Conservation (phyloP, 1,139 yeast genomes). For the Kodamaea arcana region DNA sequence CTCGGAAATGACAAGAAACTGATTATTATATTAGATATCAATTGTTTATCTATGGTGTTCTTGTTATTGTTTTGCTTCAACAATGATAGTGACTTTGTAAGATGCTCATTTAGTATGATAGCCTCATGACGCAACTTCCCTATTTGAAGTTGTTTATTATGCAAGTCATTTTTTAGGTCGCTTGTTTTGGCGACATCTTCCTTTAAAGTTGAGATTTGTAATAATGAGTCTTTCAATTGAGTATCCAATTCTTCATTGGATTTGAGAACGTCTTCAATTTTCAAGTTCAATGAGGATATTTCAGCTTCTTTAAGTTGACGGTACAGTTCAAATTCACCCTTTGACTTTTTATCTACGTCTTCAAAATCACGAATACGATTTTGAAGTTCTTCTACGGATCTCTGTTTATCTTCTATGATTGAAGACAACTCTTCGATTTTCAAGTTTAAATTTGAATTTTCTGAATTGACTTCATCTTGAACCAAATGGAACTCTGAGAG, state of each 20-base stretch:
- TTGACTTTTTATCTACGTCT: background rate
- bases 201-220: slow-evolving; percentile 14
- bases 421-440: slow-evolving; percentile 47
- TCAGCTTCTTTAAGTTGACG: slow-evolving; percentile 3
- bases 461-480: slow-evolving; percentile 45
- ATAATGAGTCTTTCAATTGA: slow-evolving; percentile 1
- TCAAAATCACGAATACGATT: background rate
- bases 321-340: background rate
- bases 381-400: slow-evolving; percentile 6
- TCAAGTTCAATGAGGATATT: slow-evolving; percentile 3
- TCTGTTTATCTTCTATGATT: slow-evolving; percentile 3
- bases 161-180: slow-evolving; percentile 35
- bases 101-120: slow-evolving; percentile 88
- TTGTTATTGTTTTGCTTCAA: slow-evolving; percentile 67
- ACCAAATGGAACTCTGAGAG: slow-evolving; percentile 46
- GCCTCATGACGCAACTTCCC: slow-evolving; percentile 95
- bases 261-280: background rate
- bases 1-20: slow-evolving; percentile 86
- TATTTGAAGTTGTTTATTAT: slow-evolving; percentile 72
- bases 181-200: slow-evolving; percentile 18
- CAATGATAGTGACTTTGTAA: slow-evolving; percentile 80
- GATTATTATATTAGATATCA: slow-evolving; percentile 78
- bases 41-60: slow-evolving; percentile 76
- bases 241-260: background rate
- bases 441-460: slow-evolving; percentile 36